Evolutionary conservation across 2,329 filamentous ascomycete species (phyloP).

Genomic region (Metarhizium brunneum): DNA sequence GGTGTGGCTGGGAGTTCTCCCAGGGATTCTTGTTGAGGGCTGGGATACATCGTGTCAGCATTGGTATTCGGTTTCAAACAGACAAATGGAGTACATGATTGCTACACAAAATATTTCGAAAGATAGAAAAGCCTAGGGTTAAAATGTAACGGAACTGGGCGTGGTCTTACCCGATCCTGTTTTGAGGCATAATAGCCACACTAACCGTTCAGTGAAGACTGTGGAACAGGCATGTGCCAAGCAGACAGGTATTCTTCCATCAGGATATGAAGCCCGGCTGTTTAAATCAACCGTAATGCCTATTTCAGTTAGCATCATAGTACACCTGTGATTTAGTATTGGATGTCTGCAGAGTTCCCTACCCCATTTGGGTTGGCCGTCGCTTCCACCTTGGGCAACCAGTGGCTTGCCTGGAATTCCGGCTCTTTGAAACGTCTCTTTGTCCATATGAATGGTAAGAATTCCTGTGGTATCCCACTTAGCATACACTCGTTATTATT

Average conservation of each 20-base stretch:
- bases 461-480: constrained; percentile 37
- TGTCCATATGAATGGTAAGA: constrained; percentile 69
- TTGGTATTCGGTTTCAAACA: neutral
- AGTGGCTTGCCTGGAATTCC: constrained; percentile 68
- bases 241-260: neutral
- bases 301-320: constrained; percentile 22
- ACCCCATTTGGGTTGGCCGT: neutral
- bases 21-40: neutral
- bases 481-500: neutral
- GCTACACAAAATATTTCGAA: neutral
- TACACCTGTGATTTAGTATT: neutral
- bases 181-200: constrained; percentile 72
- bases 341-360: constrained; percentile 2
- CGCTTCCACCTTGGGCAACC: constrained; percentile 36
- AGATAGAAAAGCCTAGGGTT: neutral
- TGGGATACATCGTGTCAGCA: neutral
- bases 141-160: neutral
- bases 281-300: constrained; percentile 71
- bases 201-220: constrained; percentile 56
- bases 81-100: neutral
- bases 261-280: constrained; percentile 55
- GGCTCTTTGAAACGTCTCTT: constrained; percentile 71
- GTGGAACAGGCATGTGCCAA: constrained; percentile 70
- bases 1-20: neutral
- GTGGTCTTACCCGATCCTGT: constrained; percentile 17